Percentiles rank a stretch among this genome's conserved stretches.
These are phyloP conservation scores for Cicer judaicum DNA, from an alignment of 306 rosid genomes.

Conservation along the genomic window DNA sequence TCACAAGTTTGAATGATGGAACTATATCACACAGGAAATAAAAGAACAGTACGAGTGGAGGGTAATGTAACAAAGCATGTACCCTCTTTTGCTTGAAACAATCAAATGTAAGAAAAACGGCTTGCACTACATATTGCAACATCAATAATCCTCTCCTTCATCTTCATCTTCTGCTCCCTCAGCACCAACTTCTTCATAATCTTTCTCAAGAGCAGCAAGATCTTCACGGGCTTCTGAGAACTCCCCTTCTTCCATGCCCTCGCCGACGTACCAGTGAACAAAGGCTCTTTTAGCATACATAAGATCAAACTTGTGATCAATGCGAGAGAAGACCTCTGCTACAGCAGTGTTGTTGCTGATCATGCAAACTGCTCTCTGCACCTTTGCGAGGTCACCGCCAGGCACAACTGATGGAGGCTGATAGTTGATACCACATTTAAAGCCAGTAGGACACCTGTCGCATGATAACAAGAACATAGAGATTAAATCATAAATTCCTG, in stretches of 20 bases:
- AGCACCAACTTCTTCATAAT: conserved; percentile 97
- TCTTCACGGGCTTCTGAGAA: conserved; percentile 99
- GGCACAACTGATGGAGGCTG: conserved; percentile 99
- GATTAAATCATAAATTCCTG: not conserved
- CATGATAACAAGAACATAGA: conserved; percentile 7
- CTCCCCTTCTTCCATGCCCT: conserved; percentile 99
- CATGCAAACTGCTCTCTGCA: conserved; percentile 98
- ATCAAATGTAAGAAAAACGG: conserved; percentile 34
- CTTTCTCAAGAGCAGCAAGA: conserved; percentile 99
- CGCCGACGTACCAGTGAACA: conserved; percentile 99
- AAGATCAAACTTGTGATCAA: conserved; percentile 95
- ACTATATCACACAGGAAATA: conserved; percentile 53
- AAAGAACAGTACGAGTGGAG: conserved; percentile 41
- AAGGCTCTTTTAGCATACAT: conserved; percentile 99
- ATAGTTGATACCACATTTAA: conserved; percentile 97
- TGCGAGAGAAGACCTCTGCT: conserved; percentile 98
- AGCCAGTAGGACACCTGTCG: conserved; percentile 96
- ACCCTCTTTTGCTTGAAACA: conserved; percentile 45
- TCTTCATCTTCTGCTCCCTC: conserved; percentile 94
- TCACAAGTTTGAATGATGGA: conserved; percentile 48
- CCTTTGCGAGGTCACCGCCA: conserved; percentile 93
- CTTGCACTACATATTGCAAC: conserved; percentile 33
- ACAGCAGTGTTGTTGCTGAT: conserved; percentile 99
- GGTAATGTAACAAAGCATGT: conserved; percentile 50
- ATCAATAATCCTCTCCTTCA: conserved; percentile 73